Percentiles rank a stretch among this genome's conserved stretches.
phyloP scores from a whole-genome alignment of 1,139 yeast genomes.

The Lodderomyces margitis region DNA sequence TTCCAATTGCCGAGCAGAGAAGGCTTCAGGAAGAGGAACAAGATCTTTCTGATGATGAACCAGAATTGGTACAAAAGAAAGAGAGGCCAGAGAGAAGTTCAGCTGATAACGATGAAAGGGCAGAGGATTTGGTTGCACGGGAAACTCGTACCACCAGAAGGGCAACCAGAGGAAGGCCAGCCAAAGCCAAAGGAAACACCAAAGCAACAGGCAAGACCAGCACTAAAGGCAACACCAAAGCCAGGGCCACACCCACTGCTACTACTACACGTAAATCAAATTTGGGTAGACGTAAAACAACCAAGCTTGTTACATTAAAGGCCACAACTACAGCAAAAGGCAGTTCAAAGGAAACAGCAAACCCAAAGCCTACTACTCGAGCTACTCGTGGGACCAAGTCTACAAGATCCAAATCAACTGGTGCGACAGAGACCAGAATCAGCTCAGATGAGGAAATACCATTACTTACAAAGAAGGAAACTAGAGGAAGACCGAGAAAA shows the following conservation, averaged over 20 bases:
- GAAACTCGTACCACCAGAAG: neutral
- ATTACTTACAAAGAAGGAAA: constrained; percentile 12
- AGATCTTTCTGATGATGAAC: neutral
- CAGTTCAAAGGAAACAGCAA: no score
- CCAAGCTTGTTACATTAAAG: no score
- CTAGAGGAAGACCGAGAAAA: constrained; percentile 14
- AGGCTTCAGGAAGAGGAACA: constrained; percentile 5
- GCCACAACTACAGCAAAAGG: no score
- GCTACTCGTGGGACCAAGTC: no score
- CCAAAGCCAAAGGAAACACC: neutral
- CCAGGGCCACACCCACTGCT: no score
- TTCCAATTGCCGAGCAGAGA: constrained; percentile 10
- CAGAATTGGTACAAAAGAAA: constrained; percentile 1
- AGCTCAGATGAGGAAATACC: neutral
- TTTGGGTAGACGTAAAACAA: no score
- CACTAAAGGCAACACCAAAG: no score
- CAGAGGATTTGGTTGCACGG: neutral
- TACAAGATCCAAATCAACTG: no score
- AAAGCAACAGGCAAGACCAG: neutral
- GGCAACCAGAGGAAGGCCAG: neutral
- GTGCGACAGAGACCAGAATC: neutral
- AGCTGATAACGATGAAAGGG: neutral
- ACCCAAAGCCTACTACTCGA: no score
- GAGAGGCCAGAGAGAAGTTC: neutral
- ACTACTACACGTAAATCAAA: no score